phyloP scores from a whole-genome alignment of 164 flowering plant species.

The Aristolochia contorta region DNA sequence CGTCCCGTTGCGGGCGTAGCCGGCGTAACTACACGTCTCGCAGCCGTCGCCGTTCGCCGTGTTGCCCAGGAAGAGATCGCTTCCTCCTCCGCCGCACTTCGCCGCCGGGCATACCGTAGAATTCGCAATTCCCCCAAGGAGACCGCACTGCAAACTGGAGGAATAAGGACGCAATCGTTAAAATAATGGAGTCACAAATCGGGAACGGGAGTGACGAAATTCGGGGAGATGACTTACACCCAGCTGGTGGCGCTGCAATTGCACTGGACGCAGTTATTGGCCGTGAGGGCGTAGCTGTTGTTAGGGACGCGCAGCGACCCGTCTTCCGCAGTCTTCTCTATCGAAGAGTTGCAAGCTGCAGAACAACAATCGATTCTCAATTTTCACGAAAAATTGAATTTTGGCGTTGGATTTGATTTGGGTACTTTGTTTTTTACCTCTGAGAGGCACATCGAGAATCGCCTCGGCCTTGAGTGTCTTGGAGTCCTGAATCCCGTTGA shows the following conservation, averaged over 20 bases:
- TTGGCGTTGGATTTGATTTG: neutral
- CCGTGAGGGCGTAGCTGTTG: conserved; percentile 47
- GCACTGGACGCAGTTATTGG: conserved; percentile 60
- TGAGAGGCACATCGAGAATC: conserved; percentile 65
- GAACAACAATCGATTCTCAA: neutral
- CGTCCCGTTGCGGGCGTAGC: conserved; percentile 24
- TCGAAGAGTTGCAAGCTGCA: conserved; percentile 49
- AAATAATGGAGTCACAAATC: too few species aligned
- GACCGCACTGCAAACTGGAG: conserved; percentile 52
- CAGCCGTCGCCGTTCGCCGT: conserved; percentile 15
- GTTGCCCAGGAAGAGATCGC: conserved; percentile 30
- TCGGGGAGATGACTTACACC: conserved; percentile 27
- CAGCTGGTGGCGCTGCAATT: conserved; percentile 30
- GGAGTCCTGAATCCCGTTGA: conserved; percentile 34
- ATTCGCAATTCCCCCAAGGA: conserved; percentile 16
- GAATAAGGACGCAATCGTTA: neutral
- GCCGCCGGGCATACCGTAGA: conserved; percentile 40
- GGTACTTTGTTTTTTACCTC: conserved; percentile 23
- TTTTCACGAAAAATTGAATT: neutral
- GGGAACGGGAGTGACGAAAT: neutral
- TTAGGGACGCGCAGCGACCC: conserved; percentile 41
- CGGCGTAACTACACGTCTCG: conserved; percentile 53
- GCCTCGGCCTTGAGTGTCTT: conserved; percentile 32
- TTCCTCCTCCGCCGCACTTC: conserved; percentile 27
- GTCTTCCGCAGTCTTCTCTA: conserved; percentile 35